Percentiles rank a stretch among this genome's conserved stretches.
Evolutionary conservation across 169 alveolate species (phyloP).

Genomic region (Neospora caninum): DNA sequence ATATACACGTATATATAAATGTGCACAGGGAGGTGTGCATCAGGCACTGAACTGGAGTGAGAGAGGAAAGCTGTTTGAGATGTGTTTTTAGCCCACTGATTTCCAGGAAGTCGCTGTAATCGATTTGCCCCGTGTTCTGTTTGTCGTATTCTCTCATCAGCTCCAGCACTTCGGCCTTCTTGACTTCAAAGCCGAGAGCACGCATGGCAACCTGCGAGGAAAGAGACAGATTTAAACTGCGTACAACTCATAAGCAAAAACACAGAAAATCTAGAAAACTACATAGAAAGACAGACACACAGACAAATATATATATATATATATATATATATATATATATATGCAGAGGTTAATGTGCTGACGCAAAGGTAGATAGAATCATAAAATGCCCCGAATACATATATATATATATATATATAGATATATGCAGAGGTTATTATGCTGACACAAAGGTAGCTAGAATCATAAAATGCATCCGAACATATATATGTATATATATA

Average conservation of each 20-base stretch:
- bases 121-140: conserved; percentile 74
- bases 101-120: conserved; percentile 68
- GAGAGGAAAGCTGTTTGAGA: background rate
- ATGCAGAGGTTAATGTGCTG: too few relatives aligned
- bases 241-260: too few relatives aligned
- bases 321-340: too few relatives aligned
- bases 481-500: background rate
- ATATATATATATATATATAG: background rate
- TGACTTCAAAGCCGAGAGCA: conserved; percentile 97
- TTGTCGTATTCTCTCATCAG: conserved; percentile 88
- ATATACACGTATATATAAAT: background rate
- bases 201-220: conserved; percentile 95
- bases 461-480: too few relatives aligned
- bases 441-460: too few relatives aligned
- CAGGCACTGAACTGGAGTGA: too few relatives aligned
- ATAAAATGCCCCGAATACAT: too few relatives aligned
- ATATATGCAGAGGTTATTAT: background rate
- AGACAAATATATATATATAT: too few relatives aligned
- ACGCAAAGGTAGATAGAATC: too few relatives aligned
- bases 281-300: too few relatives aligned
- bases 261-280: too few relatives aligned
- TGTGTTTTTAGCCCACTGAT: conserved; percentile 50
- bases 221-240: too few relatives aligned
- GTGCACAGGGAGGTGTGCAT: background rate
- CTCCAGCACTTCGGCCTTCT: conserved; percentile 93